These are phyloP conservation scores for Cyclostephanos invisitatus DNA, from an alignment of 108 stramenopile genomes.

Conservation along the genomic window DNA sequence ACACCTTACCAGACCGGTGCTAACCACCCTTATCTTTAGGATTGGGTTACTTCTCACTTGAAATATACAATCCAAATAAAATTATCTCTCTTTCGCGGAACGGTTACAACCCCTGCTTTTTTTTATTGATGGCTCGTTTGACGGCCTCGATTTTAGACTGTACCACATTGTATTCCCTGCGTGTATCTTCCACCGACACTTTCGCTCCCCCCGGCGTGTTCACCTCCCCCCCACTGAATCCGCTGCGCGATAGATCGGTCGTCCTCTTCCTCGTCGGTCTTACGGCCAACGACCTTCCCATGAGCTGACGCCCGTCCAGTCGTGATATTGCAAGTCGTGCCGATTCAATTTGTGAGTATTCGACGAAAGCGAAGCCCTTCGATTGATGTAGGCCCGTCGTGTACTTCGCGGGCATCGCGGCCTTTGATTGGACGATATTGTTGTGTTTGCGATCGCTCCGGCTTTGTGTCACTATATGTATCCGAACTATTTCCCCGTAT, in stretches of 20 bases:
- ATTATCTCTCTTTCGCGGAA: not conserved
- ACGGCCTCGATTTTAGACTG: slow-evolving; percentile 41
- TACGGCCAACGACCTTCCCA: slow-evolving; percentile 38
- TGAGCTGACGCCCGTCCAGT: slow-evolving; percentile 28
- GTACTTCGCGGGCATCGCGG: slow-evolving; percentile 19
- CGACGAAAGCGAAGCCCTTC: slow-evolving; percentile 48
- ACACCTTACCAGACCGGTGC: not conserved
- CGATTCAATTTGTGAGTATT: slow-evolving; percentile 33
- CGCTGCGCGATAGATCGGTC: slow-evolving; percentile 3
- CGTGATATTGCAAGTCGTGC: slow-evolving; percentile 39
- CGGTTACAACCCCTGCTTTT: slow-evolving; percentile 15
- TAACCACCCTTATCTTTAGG: too few relatives aligned
- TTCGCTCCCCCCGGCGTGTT: not conserved
- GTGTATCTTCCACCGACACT: slow-evolving; percentile 20
- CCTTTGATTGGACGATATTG: slow-evolving; percentile 17
- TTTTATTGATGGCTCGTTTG: slow-evolving; percentile 39
- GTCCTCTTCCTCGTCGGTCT: slow-evolving; percentile 31
- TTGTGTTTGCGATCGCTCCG: slow-evolving; percentile 1
- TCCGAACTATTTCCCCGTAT: slow-evolving; percentile 37
- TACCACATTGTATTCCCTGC: slow-evolving; percentile 29
- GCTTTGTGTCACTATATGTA: slow-evolving; percentile 33
- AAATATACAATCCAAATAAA: not conserved
- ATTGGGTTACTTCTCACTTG: not conserved
- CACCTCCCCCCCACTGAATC: not conserved
- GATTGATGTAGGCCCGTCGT: slow-evolving; percentile 27